Evolutionary conservation across 2,329 filamentous ascomycete species (phyloP).

Genomic region (Aspergillus novoparasiticus): DNA sequence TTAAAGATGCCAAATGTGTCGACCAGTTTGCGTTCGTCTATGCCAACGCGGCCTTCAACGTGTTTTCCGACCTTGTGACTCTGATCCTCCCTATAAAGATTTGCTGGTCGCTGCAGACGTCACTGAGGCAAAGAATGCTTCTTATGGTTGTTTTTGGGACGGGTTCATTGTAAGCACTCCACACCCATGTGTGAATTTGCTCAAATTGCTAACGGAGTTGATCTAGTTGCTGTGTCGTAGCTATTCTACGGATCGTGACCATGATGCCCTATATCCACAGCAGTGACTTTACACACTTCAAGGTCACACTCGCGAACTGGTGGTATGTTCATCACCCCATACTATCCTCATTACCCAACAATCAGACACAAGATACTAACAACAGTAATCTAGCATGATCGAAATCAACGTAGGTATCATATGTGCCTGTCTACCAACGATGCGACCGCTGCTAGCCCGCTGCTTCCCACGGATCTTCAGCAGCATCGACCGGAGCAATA

Average conservation of each 20-base stretch:
- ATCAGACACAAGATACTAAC: neutral
- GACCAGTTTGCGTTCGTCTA: slow-evolving; percentile 17
- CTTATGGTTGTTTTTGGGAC: slow-evolving; percentile 13
- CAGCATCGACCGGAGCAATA: neutral
- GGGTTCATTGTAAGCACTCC: slow-evolving; percentile 16
- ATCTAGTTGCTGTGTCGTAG: slow-evolving; percentile 16
- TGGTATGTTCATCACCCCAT: slow-evolving; percentile 6
- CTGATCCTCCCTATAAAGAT: slow-evolving; percentile 14
- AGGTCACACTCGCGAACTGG: slow-evolving; percentile 20
- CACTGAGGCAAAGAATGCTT: slow-evolving; percentile 9
- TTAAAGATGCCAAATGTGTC: slow-evolving; percentile 14
- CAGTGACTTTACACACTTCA: slow-evolving; percentile 18
- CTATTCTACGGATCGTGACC: slow-evolving; percentile 18
- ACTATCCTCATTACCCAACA: no score
- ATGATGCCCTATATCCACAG: slow-evolving; percentile 18
- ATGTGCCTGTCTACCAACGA: slow-evolving; percentile 15
- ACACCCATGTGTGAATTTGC: accelerated
- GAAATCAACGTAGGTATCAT: slow-evolving; percentile 23
- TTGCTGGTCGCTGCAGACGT: slow-evolving; percentile 16
- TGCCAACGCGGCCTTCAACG: slow-evolving; percentile 17
- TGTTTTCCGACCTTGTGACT: slow-evolving; percentile 17
- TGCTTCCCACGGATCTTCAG: slow-evolving; percentile 8
- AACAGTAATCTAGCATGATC: slow-evolving; percentile 6
- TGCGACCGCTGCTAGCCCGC: slow-evolving; percentile 14
- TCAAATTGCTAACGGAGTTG: neutral